phyloP scores from a whole-genome alignment of 2,329 filamentous ascomycete species.

The Fusarium proliferatum region DNA sequence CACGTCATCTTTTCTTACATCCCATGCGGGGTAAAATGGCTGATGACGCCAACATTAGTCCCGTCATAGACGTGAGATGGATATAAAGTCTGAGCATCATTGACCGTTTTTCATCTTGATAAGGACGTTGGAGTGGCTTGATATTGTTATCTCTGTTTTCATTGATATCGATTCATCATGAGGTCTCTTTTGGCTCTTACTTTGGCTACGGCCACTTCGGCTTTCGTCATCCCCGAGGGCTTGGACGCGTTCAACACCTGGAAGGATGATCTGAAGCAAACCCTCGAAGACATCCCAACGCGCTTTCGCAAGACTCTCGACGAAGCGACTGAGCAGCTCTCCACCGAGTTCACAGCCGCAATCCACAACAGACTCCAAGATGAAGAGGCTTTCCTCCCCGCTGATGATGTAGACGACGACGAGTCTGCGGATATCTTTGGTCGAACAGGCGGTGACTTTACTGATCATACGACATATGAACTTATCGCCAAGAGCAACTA shows the following conservation, averaged over 20 bases:
- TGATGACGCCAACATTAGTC: constrained; percentile 37
- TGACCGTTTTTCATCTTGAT: constrained; percentile 5
- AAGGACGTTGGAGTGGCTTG: not conserved
- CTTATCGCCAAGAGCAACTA: constrained; percentile 80
- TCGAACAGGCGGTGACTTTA: constrained; percentile 48
- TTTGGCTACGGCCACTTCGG: constrained; percentile 37
- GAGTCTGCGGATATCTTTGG: constrained; percentile 1
- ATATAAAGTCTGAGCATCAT: constrained; percentile 31
- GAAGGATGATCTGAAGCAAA: constrained; percentile 17
- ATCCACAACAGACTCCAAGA: constrained; percentile 24
- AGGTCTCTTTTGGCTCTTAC: constrained; percentile 33
- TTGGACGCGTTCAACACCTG: constrained; percentile 4
- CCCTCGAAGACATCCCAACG: constrained; percentile 11
- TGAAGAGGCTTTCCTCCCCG: constrained; percentile 1
- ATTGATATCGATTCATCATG: constrained; percentile 15
- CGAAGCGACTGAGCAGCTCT: constrained; percentile 30
- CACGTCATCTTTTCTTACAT: not conserved
- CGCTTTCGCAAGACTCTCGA: constrained; percentile 21
- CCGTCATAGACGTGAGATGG: not conserved
- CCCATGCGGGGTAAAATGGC: constrained; percentile 23
- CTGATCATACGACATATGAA: constrained; percentile 82
- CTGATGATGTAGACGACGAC: not conserved
- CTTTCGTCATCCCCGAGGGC: constrained; percentile 33
- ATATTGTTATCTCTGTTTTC: no score
- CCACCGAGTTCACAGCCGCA: constrained; percentile 15